Evolutionary conservation across 2,329 filamentous ascomycete species (phyloP), one percentile per base, ranked within the genome.

Genomic region (Achaetomium macrosporum): DNA sequence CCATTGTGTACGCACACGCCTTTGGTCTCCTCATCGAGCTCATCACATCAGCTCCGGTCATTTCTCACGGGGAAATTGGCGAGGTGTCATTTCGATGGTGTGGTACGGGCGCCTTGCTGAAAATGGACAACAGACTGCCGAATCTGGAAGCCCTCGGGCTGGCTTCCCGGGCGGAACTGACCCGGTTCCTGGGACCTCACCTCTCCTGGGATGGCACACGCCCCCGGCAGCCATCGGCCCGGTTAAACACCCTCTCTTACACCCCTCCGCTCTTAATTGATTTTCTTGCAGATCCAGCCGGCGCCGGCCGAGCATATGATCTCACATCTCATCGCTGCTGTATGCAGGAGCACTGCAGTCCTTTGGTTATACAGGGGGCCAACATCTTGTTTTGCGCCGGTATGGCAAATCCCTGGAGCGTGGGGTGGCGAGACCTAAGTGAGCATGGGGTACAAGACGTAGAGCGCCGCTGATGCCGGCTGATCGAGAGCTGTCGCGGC

Each of bases 31-130:
- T 42, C 33, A 30, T 35, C 43, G 7, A 31, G n/a, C 7, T n/a
- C 33, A 29, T 45, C 19, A 25, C 25, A 29, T 44, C n/a, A 40
- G 20, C 17, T 43, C 20, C 42, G 31, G 41, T 50, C 53, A 55
- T 42, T 42, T 55, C 40, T 55, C 30, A 15, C 35, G 25, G 30
- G 19, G 44, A 47, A 25, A 54, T 50, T 55, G 43, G 10, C n/a
- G n/a, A 43, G 20, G 33, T 19, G 20, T 29, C 29, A 2, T 25
- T 41, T 41, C n/a, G 20, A 19, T 49, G 45, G 45, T 40, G 37
- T 46, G 46, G 17, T 11, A 33, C 48, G 48, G 53, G 16, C 33
- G 36, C 45, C 25, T 33, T 55, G 35, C 53, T 55, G 4, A 19
- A 55, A 46, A 42, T 7, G 49, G 50, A 55, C 53, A 43, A 20